Percentiles rank a stretch among this genome's conserved stretches.
Conservation (phyloP, 208 protist species). For the Histomonas meleagridis region DNA sequence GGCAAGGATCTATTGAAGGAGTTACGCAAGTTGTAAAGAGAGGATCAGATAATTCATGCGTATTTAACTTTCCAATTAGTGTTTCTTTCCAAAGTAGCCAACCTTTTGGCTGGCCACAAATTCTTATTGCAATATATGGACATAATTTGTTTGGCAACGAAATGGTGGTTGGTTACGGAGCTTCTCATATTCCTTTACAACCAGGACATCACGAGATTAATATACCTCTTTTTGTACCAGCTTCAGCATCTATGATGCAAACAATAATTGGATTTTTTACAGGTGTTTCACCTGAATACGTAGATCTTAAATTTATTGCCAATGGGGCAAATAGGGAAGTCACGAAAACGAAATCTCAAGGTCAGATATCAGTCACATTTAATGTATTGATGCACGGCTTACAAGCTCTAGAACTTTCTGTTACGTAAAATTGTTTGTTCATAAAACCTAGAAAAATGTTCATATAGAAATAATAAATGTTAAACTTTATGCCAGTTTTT, state of each 20-base stretch:
- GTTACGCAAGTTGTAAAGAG: not conserved
- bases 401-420: not conserved
- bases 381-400: not conserved
- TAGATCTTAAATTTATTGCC: slow-evolving; percentile 19
- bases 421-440: too few relatives aligned
- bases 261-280: not conserved
- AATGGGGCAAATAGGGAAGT: not conserved
- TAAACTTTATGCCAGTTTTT: too few relatives aligned
- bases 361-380: not conserved
- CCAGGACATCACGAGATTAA: not conserved
- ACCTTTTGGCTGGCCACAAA: slow-evolving; percentile 26
- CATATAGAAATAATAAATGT: too few relatives aligned
- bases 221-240: not conserved
- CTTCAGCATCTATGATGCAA: slow-evolving; percentile 26
- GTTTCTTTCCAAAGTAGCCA: not conserved
- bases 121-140: not conserved
- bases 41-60: not conserved
- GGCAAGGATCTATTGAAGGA: not conserved
- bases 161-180: not conserved
- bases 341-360: not conserved
- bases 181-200: not conserved
- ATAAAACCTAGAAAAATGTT: too few relatives aligned
- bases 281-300: not conserved
- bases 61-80: not conserved
- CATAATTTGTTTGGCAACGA: not conserved